These are phyloP conservation scores for Calonectria leucothoes DNA, from an alignment of 2,329 filamentous ascomycete species.

Conservation along the genomic window DNA sequence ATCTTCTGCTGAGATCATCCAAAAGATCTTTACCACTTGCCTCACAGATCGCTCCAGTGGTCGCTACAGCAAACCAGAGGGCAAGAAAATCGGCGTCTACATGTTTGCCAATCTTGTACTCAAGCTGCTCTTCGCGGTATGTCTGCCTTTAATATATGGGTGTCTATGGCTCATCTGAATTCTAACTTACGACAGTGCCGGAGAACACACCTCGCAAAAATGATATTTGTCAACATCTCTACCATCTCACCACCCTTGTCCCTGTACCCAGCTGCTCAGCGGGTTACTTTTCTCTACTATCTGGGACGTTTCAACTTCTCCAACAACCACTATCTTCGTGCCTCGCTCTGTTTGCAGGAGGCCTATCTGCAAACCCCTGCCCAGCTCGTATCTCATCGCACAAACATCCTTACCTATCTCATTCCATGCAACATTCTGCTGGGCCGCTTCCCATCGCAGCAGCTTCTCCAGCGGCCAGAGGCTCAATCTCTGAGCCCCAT, in stretches of 20 bases:
- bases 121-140: conserved; percentile 85
- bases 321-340: conserved; percentile 84
- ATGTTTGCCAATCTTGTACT: conserved; percentile 91
- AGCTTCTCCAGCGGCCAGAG: conserved; percentile 75
- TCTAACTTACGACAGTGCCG: conserved; percentile 66
- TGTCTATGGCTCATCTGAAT: background rate
- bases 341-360: conserved; percentile 78
- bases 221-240: conserved; percentile 90
- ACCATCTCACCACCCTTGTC: conserved; percentile 84
- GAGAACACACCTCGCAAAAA: conserved; percentile 85
- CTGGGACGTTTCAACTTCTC: conserved; percentile 91
- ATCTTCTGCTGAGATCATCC: conserved; percentile 87
- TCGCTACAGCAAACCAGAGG: conserved; percentile 76
- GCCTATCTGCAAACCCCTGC: conserved; percentile 79
- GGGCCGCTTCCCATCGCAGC: conserved; percentile 80
- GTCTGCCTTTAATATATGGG: conserved; percentile 33
- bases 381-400: conserved; percentile 77
- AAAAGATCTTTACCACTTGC: conserved; percentile 91
- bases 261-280: conserved; percentile 85
- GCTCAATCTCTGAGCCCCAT: conserved; percentile 68
- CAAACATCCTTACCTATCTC: conserved; percentile 84
- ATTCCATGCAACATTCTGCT: conserved; percentile 86
- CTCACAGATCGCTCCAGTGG: conserved; percentile 81
- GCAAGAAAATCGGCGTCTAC: conserved; percentile 90
- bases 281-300: conserved; percentile 95